These are phyloP conservation scores for Colletotrichum navitas DNA, from an alignment of 2,329 filamentous ascomycete genomes.

Conservation along the genomic window DNA sequence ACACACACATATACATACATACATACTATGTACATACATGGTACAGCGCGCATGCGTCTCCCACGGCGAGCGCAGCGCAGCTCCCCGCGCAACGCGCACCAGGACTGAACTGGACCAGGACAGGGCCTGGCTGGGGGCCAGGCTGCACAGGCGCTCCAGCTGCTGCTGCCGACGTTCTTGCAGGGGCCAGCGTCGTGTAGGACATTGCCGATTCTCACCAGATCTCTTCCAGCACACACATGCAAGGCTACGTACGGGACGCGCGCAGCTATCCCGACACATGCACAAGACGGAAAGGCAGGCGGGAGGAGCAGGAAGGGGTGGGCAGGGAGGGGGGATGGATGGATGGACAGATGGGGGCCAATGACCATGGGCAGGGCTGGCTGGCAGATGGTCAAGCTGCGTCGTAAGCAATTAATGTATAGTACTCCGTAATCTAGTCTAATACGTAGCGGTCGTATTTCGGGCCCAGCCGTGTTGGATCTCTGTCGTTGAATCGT, in stretches of 20 bases:
- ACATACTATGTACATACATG: background rate
- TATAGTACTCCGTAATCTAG: background rate
- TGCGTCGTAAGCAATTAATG: background rate
- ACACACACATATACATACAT: too few species aligned
- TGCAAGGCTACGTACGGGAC: slow-evolving; percentile 40
- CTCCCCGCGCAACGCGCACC: slow-evolving; percentile 9
- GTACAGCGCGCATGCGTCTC: background rate
- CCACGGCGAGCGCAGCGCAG: background rate
- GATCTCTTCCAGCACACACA: slow-evolving; percentile 36
- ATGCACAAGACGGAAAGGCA: slow-evolving; percentile 41
- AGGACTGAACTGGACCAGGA: background rate
- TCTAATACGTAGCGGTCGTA: background rate
- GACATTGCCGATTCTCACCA: slow-evolving; percentile 35
- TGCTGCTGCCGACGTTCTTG: background rate
- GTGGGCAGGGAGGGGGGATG: slow-evolving; percentile 7
- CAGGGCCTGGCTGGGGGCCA: background rate
- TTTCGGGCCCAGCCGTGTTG: slow-evolving; percentile 1
- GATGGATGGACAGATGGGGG: background rate
- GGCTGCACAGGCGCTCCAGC: background rate
- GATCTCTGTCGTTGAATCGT: slow-evolving; percentile 13
- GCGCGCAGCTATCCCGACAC: slow-evolving; percentile 39
- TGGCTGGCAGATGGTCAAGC: background rate
- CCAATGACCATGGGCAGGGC: slow-evolving; percentile 2
- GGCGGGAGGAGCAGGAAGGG: slow-evolving; percentile 10
- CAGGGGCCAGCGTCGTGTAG: slow-evolving; percentile 24